Conservation (phyloP, 306 rosid genomes). For the Castanopsis chinensis region DNA sequence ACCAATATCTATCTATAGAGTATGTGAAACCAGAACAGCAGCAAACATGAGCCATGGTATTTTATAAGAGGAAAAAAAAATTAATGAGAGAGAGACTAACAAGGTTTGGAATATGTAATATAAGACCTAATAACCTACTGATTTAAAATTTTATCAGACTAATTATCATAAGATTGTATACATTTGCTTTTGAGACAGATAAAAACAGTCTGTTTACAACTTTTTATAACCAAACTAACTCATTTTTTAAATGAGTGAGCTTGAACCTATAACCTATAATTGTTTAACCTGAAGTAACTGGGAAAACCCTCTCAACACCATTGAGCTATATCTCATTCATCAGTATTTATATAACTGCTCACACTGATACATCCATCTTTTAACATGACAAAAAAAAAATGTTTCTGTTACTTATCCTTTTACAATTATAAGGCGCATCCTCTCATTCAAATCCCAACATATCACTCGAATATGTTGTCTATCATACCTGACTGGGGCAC, state of each 20-base stretch:
- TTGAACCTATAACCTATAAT: neutral
- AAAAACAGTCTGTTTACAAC: neutral
- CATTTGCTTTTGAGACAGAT: neutral
- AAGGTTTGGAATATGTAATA: neutral
- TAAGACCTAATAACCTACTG: neutral
- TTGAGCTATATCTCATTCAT: too few relatives aligned
- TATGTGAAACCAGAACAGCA: neutral
- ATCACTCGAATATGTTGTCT: neutral
- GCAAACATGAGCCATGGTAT: neutral
- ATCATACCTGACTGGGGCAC: neutral
- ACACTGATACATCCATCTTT: neutral
- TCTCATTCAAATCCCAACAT: neutral
- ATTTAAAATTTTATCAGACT: neutral
- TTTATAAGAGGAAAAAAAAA: neutral
- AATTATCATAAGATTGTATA: too few relatives aligned
- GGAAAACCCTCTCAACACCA: neutral
- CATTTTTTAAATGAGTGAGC: neutral
- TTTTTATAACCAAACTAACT: neutral
- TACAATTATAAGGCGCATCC: neutral
- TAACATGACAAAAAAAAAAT: neutral
- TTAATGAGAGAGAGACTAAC: neutral
- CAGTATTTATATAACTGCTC: neutral
- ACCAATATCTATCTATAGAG: conserved; percentile 1
- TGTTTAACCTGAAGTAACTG: neutral
- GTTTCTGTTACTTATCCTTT: neutral